Evolutionary conservation across 805 yeast species (phyloP).

Genomic region (Alloascoidea africana): DNA sequence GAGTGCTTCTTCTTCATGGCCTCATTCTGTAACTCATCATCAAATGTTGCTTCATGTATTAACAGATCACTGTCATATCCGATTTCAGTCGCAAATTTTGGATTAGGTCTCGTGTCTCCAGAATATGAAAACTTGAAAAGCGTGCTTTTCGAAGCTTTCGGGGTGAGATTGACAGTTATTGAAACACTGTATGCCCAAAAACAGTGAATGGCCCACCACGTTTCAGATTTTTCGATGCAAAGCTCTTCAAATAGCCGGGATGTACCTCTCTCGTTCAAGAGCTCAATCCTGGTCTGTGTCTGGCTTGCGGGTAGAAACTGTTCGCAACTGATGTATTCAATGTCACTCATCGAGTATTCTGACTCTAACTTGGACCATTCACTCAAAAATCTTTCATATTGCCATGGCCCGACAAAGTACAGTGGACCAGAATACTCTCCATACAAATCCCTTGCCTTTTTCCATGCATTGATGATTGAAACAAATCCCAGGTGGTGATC

Average conservation of each 20-base stretch:
- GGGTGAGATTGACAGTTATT: constrained; percentile 15
- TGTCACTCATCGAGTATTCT: constrained; percentile 20
- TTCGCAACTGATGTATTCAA: constrained; percentile 46
- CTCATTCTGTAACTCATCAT: constrained; percentile 59
- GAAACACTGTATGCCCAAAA: constrained; percentile 61
- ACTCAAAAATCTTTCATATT: constrained; percentile 43
- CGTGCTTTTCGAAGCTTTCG: constrained; percentile 3
- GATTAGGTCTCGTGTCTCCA: constrained; percentile 88
- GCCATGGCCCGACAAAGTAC: constrained; percentile 62
- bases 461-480: constrained; percentile 58
- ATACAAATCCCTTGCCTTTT: constrained; percentile 12
- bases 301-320: constrained; percentile 28
- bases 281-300: constrained; percentile 7
- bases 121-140: constrained; percentile 80
- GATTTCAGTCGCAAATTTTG: constrained; percentile 37
- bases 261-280: no score
- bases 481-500: constrained; percentile 89
- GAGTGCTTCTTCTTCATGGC: constrained; percentile 77
- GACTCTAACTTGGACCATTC: constrained; percentile 52
- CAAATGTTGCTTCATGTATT: constrained; percentile 90
- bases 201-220: constrained; percentile 78
- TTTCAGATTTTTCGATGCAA: constrained; percentile 27
- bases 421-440: constrained; percentile 25
- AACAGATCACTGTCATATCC: constrained; percentile 59
- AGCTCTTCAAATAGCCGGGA: constrained; percentile 1